Evolutionary conservation across 1,139 yeast species (phyloP).

Genomic region (Blastobotrys apis): DNA sequence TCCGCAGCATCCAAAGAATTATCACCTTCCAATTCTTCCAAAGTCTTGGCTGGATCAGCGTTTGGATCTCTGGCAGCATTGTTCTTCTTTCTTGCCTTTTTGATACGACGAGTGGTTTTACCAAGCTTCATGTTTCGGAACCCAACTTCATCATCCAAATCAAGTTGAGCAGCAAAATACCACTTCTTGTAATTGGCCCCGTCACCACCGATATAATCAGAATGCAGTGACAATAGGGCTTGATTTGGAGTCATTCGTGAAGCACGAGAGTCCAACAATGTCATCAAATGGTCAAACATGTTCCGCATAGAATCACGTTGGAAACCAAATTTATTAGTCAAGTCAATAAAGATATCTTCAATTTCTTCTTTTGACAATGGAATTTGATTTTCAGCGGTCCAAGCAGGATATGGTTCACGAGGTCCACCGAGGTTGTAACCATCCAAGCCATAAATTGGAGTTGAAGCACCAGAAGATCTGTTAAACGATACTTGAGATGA

Average conservation of each 20-base stretch:
- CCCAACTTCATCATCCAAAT: conserved; percentile 76
- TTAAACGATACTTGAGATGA: conserved; percentile 55
- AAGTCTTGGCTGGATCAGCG: conserved; percentile 48
- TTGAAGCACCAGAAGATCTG: conserved; percentile 91
- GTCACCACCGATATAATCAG: conserved; percentile 95
- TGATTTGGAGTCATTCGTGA: conserved; percentile 97
- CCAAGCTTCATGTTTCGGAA: conserved; percentile 78
- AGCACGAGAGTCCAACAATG: conserved; percentile 87
- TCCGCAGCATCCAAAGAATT: conserved; percentile 77
- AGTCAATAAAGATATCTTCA: conserved; percentile 84
- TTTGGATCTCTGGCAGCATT: conserved; percentile 56
- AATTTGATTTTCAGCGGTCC: conserved; percentile 88
- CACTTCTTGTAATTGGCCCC: conserved; percentile 89
- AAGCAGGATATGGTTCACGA: conserved; percentile 89
- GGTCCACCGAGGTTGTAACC: conserved; percentile 49
- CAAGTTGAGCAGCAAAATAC: conserved; percentile 93
- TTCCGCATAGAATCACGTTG: conserved; percentile 97
- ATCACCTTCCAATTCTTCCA: conserved; percentile 84
- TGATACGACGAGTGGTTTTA: conserved; percentile 52
- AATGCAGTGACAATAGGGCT: conserved; percentile 87
- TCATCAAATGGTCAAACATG: conserved; percentile 94
- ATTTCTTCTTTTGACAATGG: conserved; percentile 85
- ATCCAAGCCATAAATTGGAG: conserved; percentile 90
- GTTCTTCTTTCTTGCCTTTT: conserved; percentile 53
- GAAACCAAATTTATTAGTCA: conserved; percentile 90